phyloP scores from a whole-genome alignment of 2,329 filamentous ascomycete species.

The Aureobasidium melanogenum region DNA sequence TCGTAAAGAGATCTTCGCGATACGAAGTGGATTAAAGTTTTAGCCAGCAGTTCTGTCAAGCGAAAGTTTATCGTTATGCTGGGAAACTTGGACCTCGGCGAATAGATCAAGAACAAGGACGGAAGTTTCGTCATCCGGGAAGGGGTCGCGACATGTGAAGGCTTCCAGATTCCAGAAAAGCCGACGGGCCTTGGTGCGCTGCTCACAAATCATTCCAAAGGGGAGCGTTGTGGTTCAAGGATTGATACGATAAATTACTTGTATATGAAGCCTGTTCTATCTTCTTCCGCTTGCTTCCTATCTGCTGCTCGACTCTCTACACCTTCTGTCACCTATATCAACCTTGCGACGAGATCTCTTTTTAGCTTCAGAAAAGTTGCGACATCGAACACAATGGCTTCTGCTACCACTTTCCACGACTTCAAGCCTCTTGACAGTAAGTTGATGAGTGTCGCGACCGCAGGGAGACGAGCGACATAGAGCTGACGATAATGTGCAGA shows the following conservation, averaged over 20 bases:
- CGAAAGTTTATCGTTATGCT: background rate
- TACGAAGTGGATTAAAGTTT: background rate
- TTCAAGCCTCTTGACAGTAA: slow-evolving; percentile 76
- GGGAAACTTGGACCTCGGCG: background rate
- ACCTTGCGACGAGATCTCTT: background rate
- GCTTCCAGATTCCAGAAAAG: background rate
- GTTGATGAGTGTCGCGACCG: slow-evolving; percentile 27
- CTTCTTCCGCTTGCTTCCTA: background rate
- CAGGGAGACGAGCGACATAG: slow-evolving; percentile 14
- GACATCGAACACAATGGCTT: slow-evolving; percentile 47
- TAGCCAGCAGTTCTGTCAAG: slow-evolving; percentile 1
- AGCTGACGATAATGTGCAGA: slow-evolving; percentile 40
- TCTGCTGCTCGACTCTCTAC: background rate
- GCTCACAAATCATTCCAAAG: slow-evolving; percentile 8
- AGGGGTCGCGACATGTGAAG: background rate
- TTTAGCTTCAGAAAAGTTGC: background rate
- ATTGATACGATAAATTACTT: background rate
- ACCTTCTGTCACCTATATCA: background rate
- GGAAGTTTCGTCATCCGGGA: slow-evolving; percentile 7
- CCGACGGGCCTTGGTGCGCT: background rate
- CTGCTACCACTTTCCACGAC: slow-evolving; percentile 67
- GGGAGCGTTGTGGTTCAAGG: too few relatives aligned
- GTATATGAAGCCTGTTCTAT: background rate
- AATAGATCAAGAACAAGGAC: background rate
- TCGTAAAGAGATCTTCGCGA: background rate